phyloP scores from a whole-genome alignment of 2,329 filamentous ascomycete species.

The Fusarium nematophilum region DNA sequence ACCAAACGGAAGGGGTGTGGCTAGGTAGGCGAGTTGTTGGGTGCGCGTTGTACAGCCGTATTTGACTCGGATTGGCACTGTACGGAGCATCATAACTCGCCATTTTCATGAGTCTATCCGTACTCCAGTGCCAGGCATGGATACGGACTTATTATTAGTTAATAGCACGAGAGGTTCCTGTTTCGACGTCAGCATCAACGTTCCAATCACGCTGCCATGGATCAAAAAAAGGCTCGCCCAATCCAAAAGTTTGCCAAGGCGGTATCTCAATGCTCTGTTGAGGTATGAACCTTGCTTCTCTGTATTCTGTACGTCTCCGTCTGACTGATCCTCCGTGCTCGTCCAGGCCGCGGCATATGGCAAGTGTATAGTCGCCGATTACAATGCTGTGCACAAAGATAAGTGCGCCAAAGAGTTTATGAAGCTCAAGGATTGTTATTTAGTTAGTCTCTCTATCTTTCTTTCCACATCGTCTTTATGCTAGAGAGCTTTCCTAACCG shows the following conservation, averaged over 20 bases:
- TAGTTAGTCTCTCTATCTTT: conserved; percentile 67
- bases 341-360: conserved; percentile 84
- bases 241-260: conserved; percentile 67
- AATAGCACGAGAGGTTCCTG: neutral
- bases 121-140: too few species aligned
- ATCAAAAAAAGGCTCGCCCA: conserved; percentile 52
- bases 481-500: conserved; percentile 4
- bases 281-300: conserved; percentile 54
- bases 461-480: neutral
- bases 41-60: conserved; percentile 15
- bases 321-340: conserved; percentile 3
- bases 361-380: conserved; percentile 90
- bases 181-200: neutral
- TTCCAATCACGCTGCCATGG: conserved; percentile 35
- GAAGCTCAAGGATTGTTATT: conserved; percentile 85
- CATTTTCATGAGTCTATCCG: conserved; percentile 4
- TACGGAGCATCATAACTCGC: conserved; percentile 8
- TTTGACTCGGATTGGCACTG: neutral
- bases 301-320: neutral
- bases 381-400: conserved; percentile 89
- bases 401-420: conserved; percentile 90
- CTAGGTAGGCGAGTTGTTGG: conserved; percentile 10
- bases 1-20: neutral
- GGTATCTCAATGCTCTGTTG: conserved; percentile 65
- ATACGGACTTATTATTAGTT: too few species aligned